phyloP scores from a whole-genome alignment of 148 eudicot genomes.

The Cornus suecica region DNA sequence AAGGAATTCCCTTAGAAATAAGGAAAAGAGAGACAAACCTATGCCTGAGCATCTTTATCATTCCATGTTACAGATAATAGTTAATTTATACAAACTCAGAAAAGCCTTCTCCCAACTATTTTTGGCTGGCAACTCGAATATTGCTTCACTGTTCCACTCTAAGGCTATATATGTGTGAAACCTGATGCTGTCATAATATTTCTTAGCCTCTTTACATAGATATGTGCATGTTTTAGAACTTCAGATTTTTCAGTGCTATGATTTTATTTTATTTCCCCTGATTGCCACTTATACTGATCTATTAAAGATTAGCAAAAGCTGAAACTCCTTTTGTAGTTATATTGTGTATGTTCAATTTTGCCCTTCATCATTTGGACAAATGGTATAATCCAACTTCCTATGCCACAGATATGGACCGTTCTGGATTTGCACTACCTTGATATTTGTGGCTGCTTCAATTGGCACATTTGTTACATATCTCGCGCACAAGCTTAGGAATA shows the following conservation, averaged over 20 bases:
- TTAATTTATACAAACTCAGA: too few species aligned
- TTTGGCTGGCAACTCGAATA: too few species aligned
- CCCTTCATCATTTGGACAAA: background rate
- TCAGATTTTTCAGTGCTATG: background rate
- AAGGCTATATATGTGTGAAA: too few species aligned
- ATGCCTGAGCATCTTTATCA: background rate
- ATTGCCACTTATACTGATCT: background rate
- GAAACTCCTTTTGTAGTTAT: background rate
- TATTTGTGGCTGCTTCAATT: constrained; percentile 91
- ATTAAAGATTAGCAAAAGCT: background rate
- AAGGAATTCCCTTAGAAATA: background rate
- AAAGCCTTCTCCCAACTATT: too few species aligned
- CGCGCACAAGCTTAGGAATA: constrained; percentile 77
- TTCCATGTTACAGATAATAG: too few species aligned
- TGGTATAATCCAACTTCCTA: background rate
- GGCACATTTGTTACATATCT: constrained; percentile 91
- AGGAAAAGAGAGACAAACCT: background rate
- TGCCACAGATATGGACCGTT: constrained; percentile 88
- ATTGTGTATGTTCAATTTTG: background rate
- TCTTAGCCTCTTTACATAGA: too few species aligned
- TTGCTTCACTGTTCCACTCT: too few species aligned
- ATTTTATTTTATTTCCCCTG: background rate
- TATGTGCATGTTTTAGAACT: background rate
- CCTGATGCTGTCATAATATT: too few species aligned
- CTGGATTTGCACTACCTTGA: constrained; percentile 95